A percentile compares a stretch with the other conserved stretches of the same genome.
phyloP scores from a whole-genome alignment of 2,329 filamentous ascomycete genomes.

The Fusarium odoratissimum region DNA sequence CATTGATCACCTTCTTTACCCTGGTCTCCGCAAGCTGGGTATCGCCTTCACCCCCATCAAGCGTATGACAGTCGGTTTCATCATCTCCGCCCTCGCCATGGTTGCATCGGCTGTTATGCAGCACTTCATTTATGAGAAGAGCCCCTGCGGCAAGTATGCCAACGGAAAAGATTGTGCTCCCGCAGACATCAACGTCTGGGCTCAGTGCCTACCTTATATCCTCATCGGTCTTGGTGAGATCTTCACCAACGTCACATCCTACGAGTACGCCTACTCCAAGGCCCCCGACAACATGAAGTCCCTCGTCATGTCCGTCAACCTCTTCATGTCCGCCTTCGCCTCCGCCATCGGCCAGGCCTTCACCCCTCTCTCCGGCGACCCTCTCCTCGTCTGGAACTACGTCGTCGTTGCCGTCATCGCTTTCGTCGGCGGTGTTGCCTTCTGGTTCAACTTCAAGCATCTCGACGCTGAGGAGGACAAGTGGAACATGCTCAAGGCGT shows the following conservation, averaged over 20 bases:
- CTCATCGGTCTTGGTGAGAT: constrained; percentile 65
- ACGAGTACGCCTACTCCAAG: constrained; percentile 83
- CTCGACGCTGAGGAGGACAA: constrained; percentile 76
- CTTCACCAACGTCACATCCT: constrained; percentile 67
- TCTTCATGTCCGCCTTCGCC: constrained; percentile 77
- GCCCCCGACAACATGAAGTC: constrained; percentile 84
- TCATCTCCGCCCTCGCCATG: constrained; percentile 72
- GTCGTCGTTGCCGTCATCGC: constrained; percentile 70
- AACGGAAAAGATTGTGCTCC: constrained; percentile 59
- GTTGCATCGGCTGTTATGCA: constrained; percentile 67
- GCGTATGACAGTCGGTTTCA: constrained; percentile 78
- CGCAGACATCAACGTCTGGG: constrained; percentile 74
- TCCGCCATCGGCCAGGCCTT: constrained; percentile 78
- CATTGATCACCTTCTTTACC: constrained; percentile 76
- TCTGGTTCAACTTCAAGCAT: constrained; percentile 76
- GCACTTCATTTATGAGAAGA: constrained; percentile 72
- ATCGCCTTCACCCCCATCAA: constrained; percentile 80
- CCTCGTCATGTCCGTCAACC: constrained; percentile 75
- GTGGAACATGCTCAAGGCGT: constrained; percentile 70
- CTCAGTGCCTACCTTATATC: constrained; percentile 64
- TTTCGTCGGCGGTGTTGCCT: constrained; percentile 69
- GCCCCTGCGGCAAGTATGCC: constrained; percentile 69
- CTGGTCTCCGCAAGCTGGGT: constrained; percentile 69
- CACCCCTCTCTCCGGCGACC: constrained; percentile 70
- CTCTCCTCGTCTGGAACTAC: constrained; percentile 80